Base-by-base conservation (phyloP, 495 filamentous ascomycete species). In the Beverwykella pulmonaria region DNA sequence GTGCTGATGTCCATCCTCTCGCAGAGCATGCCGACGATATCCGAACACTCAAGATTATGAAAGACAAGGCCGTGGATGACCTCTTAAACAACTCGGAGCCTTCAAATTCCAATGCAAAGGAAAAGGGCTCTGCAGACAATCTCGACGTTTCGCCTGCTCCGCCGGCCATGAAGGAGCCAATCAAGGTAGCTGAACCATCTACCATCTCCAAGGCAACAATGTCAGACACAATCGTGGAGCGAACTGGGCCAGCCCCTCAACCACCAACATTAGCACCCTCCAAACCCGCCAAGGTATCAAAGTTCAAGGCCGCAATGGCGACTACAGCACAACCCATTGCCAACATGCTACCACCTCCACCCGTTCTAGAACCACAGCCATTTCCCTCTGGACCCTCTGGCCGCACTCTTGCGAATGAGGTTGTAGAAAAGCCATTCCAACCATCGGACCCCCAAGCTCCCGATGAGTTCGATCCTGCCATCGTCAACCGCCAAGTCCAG, bases 91-190 rank as follows among this genome's bases (percentile, higher is more conserved):
- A 19, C 1, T 8, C 20, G 0, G 53, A 53, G 6, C 29, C 53
- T 27, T n/a, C 17, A 25, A 27, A 47, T 29, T 32, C 55, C 47
- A 59, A 46, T 1, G 46, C 36, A 17, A 49, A 39, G 25, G 91
- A 90, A 80, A 96, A 92, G 77, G 85, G 85, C 26, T 96, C 96
- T 75, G 88, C 92, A 2, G 72, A 86, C 25, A 82, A 86, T 23
- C 82, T 96, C 47, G 89, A 97, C 71, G 89, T 96, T 27, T 71
- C 76, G 34, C 68, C 68, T 27, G 61, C 65, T 19, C 59, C 64
- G 1, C 20, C 47, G 20, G 17, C 32, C 6, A 22, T 46, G 23
- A 30, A 56, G 41, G 49, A 58, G 22, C 17, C 22, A 2, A 8
- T 29, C 8, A 9, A 49, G 6, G 26, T 12, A 1, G 17, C 17